These are phyloP conservation scores for Nicotiana noctiflora DNA, from an alignment of 257 asterid species.

Conservation along the genomic window DNA sequence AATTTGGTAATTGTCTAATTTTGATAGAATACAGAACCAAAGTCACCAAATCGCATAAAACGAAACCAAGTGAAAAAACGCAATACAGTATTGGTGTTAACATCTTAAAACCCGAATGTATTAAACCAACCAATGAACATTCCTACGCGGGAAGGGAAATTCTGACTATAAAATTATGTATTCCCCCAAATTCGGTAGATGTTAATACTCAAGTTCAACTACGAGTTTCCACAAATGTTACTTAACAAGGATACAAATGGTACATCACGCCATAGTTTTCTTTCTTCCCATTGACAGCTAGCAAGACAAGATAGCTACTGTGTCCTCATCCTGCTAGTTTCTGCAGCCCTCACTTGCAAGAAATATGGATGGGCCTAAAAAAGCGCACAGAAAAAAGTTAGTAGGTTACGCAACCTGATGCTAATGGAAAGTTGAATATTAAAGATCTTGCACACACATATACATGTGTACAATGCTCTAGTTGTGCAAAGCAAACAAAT, in stretches of 20 bases:
- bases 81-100: no score
- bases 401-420: neutral
- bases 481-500: neutral
- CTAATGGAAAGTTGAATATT: neutral
- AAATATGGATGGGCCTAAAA: slow-evolving; percentile 14
- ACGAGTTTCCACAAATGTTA: neutral
- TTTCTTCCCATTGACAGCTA: neutral
- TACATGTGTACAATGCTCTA: neutral
- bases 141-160: no score
- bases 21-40: no score
- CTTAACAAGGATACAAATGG: neutral
- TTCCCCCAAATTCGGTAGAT: neutral
- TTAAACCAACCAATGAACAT: no score
- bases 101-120: no score
- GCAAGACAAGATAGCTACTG: neutral
- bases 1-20: no score
- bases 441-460: neutral
- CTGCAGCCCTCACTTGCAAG: slow-evolving; percentile 15
- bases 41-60: no score
- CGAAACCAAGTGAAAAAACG: no score
- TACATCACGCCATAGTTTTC: neutral
- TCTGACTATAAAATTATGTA: neutral
- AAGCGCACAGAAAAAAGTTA: neutral
- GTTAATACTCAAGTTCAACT: neutral
- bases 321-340: slow-evolving; percentile 14